Percentiles rank a stretch among this genome's conserved stretches.
Conservation (phyloP, 306 rosid species). For the Quercus ilex region DNA sequence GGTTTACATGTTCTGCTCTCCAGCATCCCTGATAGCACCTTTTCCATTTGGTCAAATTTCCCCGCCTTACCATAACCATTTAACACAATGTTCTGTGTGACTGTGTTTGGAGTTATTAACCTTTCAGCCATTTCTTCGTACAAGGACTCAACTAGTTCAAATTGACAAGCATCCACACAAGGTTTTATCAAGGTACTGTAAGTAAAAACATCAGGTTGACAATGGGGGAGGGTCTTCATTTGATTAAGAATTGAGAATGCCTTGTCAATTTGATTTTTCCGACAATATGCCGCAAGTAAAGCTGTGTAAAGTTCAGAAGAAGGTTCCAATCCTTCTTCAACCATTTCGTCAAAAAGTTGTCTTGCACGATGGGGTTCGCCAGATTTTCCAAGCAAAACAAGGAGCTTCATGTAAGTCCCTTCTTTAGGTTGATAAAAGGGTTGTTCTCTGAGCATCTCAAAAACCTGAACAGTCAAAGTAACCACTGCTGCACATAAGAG, state of each 20-base stretch:
- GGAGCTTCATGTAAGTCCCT: slow-evolving; percentile 92
- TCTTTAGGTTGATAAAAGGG: slow-evolving; percentile 88
- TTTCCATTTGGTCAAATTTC: slow-evolving; percentile 88
- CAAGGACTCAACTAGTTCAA: slow-evolving; percentile 67
- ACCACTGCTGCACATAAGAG: slow-evolving; percentile 6
- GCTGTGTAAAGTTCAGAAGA: slow-evolving; percentile 84
- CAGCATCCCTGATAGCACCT: slow-evolving; percentile 78
- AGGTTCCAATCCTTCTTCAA: slow-evolving; percentile 73
- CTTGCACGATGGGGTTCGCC: slow-evolving; percentile 75
- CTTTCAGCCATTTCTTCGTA: slow-evolving; percentile 77
- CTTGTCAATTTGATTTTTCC: slow-evolving; percentile 65
- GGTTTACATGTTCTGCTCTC: slow-evolving; percentile 75
- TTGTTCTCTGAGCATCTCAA: slow-evolving; percentile 90
- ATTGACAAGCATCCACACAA: slow-evolving; percentile 66
- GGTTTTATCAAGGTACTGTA: slow-evolving; percentile 79
- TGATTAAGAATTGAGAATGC: slow-evolving; percentile 61
- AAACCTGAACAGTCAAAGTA: slow-evolving; percentile 46
- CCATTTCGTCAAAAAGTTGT: slow-evolving; percentile 69
- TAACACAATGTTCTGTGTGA: slow-evolving; percentile 87
- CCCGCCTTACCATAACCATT: slow-evolving; percentile 91
- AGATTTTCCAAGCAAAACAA: slow-evolving; percentile 79
- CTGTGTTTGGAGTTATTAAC: slow-evolving; percentile 64
- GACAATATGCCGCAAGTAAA: slow-evolving; percentile 76
- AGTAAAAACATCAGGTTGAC: slow-evolving; percentile 96
- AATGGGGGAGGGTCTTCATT: slow-evolving; percentile 77